Evolutionary conservation across 169 alveolate genomes (phyloP).

Genomic region (Plasmodium reichenowi): DNA sequence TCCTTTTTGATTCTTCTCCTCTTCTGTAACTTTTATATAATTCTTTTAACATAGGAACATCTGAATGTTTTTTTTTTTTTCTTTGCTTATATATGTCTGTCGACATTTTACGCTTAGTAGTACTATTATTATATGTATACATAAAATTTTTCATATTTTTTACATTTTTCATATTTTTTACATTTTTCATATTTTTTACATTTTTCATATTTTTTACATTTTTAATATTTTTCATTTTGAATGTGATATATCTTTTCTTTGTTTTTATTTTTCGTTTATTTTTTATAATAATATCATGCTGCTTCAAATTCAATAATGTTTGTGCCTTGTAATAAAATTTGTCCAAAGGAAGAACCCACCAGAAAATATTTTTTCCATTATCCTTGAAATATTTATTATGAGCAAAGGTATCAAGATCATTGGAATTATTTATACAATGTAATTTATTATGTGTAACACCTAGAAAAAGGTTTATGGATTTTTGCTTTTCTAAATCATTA

Average conservation of each 20-base stretch:
- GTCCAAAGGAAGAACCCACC: slow-evolving; percentile 72
- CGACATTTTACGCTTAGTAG: background rate
- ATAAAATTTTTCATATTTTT: background rate
- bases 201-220: background rate
- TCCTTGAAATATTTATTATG: slow-evolving; percentile 13
- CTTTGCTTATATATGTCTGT: background rate
- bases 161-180: too few relatives aligned
- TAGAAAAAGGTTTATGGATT: slow-evolving; percentile 77
- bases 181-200: background rate
- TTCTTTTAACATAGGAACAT: too few relatives aligned
- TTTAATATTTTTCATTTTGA: background rate
- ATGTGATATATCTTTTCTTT: background rate
- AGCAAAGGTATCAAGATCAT: slow-evolving; percentile 30
- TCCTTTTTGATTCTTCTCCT: background rate
- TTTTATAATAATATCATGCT: background rate
- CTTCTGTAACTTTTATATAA: too few relatives aligned
- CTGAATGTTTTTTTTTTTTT: background rate
- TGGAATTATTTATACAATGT: slow-evolving; percentile 2
- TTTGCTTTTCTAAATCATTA: slow-evolving; percentile 84
- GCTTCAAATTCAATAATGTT: background rate
- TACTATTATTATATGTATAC: background rate
- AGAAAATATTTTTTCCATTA: background rate
- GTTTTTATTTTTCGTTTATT: background rate
- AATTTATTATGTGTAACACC: slow-evolving; percentile 74
- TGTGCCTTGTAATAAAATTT: slow-evolving; percentile 22